These are phyloP conservation scores for Xylaria intraflava DNA, from an alignment of 495 filamentous ascomycete species.

Conservation along the genomic window DNA sequence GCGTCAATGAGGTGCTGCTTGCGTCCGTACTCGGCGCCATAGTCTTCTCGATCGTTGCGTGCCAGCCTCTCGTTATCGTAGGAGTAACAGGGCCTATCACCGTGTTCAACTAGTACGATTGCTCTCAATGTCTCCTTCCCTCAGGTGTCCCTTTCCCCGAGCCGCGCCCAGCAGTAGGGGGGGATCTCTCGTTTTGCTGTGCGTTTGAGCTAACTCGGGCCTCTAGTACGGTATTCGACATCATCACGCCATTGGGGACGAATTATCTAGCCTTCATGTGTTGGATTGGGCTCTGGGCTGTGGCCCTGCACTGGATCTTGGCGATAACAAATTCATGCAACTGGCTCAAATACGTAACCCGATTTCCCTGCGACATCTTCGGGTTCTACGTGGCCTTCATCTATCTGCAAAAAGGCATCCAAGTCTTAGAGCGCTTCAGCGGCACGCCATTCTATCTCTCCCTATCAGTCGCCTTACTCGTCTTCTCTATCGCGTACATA, in stretches of 20 bases:
- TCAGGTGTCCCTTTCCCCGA: background rate
- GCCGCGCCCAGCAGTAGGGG: background rate
- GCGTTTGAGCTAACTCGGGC: constrained; percentile 11
- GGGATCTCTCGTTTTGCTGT: background rate
- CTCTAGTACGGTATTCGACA: constrained; percentile 70
- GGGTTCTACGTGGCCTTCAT: constrained; percentile 85
- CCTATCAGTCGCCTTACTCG: constrained; percentile 64
- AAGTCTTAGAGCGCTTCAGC: constrained; percentile 58
- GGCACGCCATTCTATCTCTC: constrained; percentile 64
- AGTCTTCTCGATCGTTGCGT: constrained; percentile 68
- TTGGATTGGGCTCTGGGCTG: constrained; percentile 79
- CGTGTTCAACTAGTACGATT: constrained; percentile 69
- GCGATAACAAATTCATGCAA: constrained; percentile 78
- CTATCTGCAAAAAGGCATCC: constrained; percentile 79
- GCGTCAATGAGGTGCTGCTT: constrained; percentile 78
- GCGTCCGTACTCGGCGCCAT: constrained; percentile 71
- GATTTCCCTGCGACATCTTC: constrained; percentile 82
- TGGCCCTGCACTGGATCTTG: constrained; percentile 73
- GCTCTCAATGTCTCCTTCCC: background rate
- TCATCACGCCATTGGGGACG: constrained; percentile 59
- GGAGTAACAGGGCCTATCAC: constrained; percentile 87
- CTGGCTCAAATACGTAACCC: constrained; percentile 70
- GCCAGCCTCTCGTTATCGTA: constrained; percentile 80
- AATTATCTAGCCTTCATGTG: constrained; percentile 80
- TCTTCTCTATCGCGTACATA: constrained; percentile 64